phyloP scores from a whole-genome alignment of 345 rosid genomes.

The Lumnitzera racemosa region DNA sequence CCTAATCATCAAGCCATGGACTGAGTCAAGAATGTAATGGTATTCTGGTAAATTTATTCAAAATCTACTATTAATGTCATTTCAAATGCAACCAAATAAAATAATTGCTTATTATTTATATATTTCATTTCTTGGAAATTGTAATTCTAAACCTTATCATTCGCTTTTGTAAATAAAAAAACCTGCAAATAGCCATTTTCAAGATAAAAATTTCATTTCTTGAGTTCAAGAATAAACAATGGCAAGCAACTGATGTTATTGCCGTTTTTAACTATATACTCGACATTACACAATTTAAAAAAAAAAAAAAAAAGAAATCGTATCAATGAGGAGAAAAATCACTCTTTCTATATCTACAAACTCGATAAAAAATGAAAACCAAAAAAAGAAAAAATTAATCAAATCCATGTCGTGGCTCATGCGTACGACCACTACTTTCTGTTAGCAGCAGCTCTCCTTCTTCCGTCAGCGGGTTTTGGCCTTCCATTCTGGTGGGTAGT shows the following conservation, averaged over 20 bases:
- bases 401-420: constrained; percentile 18
- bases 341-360: constrained; percentile 14
- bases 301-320: constrained; percentile 3
- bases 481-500: constrained; percentile 41
- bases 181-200: too few relatives aligned
- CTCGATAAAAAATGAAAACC: background rate
- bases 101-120: too few relatives aligned
- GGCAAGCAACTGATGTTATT: constrained; percentile 45
- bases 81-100: too few relatives aligned
- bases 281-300: constrained; percentile 20
- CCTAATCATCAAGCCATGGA: too few relatives aligned
- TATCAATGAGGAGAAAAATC: constrained; percentile 9
- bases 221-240: constrained; percentile 5
- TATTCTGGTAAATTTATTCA: too few relatives aligned
- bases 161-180: too few relatives aligned
- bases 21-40: too few relatives aligned
- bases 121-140: too few relatives aligned
- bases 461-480: constrained; percentile 53
- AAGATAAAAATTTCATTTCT: background rate
- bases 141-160: too few relatives aligned
- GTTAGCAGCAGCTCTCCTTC: constrained; percentile 43
- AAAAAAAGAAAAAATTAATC: constrained; percentile 21
- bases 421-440: constrained; percentile 45
- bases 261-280: constrained; percentile 28
- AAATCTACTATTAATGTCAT: too few relatives aligned